Evolutionary conservation across 139 green algal genomes (phyloP).

Genomic region (Chloropicon primus): DNA sequence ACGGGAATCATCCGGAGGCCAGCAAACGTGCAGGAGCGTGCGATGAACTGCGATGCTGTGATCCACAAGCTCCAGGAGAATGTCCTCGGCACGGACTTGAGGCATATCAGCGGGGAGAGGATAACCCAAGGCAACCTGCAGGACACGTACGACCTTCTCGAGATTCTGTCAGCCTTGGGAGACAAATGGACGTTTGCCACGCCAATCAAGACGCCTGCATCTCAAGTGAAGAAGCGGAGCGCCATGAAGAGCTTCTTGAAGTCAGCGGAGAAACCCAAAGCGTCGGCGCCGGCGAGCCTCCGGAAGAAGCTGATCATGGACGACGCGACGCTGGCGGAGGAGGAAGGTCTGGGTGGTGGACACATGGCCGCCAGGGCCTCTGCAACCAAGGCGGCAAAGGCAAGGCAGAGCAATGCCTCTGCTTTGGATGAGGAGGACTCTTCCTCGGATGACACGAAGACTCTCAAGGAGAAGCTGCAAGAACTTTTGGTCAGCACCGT

Average conservation of each 20-base stretch:
- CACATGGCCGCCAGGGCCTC: no score
- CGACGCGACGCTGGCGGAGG: no score
- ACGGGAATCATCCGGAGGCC: not conserved
- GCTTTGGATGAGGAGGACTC: not conserved
- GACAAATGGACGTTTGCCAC: not conserved
- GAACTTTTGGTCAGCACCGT: not conserved
- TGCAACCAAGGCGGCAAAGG: no score
- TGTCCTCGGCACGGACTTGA: not conserved
- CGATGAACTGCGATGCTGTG: not conserved
- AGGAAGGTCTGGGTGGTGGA: no score
- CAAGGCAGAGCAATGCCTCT: no score
- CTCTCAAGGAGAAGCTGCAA: not conserved
- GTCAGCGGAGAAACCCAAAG: not conserved
- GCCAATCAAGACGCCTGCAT: not conserved
- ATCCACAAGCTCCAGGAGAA: not conserved
- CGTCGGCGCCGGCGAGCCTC: not conserved
- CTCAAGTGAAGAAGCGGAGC: not conserved
- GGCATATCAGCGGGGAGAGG: not conserved
- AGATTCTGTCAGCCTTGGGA: not conserved
- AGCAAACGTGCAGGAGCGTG: not conserved
- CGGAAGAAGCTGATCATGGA: not conserved
- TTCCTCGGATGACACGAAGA: not conserved
- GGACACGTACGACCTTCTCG: not conserved
- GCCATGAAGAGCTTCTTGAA: not conserved
- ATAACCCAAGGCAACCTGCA: not conserved